Conservation (phyloP, 1,139 yeast species). For the Wickerhamomyces sp. region DNA sequence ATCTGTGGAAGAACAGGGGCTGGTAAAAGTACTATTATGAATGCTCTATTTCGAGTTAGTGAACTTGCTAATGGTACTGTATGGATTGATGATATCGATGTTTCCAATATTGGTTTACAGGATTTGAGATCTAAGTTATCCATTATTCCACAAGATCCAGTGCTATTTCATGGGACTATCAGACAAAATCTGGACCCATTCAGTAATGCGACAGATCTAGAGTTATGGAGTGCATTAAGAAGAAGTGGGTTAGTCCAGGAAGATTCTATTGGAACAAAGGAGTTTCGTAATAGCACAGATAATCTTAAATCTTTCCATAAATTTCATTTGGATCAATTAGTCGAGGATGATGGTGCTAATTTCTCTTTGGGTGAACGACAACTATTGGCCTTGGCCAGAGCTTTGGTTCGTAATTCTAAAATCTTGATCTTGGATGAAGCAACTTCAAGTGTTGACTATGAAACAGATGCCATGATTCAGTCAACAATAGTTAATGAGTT, state of each 20-base stretch:
- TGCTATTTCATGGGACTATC: conserved; percentile 61
- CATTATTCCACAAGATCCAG: conserved; percentile 80
- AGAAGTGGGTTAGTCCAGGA: conserved; percentile 51
- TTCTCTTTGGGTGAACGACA: conserved; percentile 68
- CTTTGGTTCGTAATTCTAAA: conserved; percentile 53
- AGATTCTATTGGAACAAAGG: conserved; percentile 15
- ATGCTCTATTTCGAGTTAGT: conserved; percentile 57
- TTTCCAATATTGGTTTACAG: conserved; percentile 49
- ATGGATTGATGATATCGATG: conserved; percentile 57
- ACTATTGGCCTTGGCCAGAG: conserved; percentile 60
- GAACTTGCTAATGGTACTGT: conserved; percentile 53
- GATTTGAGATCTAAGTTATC: conserved; percentile 58
- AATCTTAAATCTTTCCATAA: conserved; percentile 34
- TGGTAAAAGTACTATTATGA: conserved; percentile 68
- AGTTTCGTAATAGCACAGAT: conserved; percentile 8
- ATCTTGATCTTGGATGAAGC: conserved; percentile 67
- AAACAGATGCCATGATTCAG: conserved; percentile 60
- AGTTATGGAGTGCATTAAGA: conserved; percentile 49
- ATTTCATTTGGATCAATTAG: conserved; percentile 53
- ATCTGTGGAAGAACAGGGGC: conserved; percentile 83
- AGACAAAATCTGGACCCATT: conserved; percentile 70
- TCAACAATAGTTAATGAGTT: conserved; percentile 51
- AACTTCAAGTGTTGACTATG: conserved; percentile 66
- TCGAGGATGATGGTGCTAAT: conserved; percentile 61
- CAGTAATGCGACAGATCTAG: conserved; percentile 43